Evolutionary conservation across 2,329 filamentous ascomycete species (phyloP).

Genomic region (Claviceps pusilla): DNA sequence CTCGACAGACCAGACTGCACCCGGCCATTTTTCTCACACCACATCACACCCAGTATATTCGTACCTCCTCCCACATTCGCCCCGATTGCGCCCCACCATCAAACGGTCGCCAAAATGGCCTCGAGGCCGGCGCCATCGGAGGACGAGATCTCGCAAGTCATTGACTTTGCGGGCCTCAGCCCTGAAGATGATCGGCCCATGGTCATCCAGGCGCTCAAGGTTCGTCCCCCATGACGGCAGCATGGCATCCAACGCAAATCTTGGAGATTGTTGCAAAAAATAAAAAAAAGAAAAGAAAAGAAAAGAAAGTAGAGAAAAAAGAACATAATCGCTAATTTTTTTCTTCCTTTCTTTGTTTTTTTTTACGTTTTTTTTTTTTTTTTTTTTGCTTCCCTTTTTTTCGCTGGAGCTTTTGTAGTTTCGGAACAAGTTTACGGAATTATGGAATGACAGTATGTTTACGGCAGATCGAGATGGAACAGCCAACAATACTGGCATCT

Average conservation of each 20-base stretch:
- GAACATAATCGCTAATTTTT: conserved; percentile 1
- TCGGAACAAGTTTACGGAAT: conserved; percentile 27
- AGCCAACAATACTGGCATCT: conserved; percentile 26
- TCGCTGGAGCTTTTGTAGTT: conserved; percentile 21
- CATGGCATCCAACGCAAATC: too few species aligned
- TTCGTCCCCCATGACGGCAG: conserved; percentile 7
- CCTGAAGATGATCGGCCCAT: conserved; percentile 22
- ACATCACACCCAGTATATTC: not conserved
- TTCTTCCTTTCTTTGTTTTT: not conserved
- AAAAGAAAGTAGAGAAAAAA: too few species aligned
- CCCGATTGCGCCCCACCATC: not conserved
- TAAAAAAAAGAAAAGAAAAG: too few species aligned
- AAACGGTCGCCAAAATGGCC: conserved; percentile 13
- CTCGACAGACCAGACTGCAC: not conserved
- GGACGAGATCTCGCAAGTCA: conserved; percentile 23
- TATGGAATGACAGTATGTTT: conserved; percentile 42
- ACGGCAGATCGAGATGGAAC: conserved; percentile 36
- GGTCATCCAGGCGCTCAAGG: conserved; percentile 28
- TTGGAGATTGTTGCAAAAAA: too few species aligned
- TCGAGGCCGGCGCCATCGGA: conserved; percentile 23
- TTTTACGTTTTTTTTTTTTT: not conserved
- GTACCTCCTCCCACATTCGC: not conserved
- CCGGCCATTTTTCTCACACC: not conserved
- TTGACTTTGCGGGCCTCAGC: conserved; percentile 26
- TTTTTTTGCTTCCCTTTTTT: not conserved